Evolutionary conservation across 1,284 basidiomycete species (phyloP), one percentile per base, ranked within the genome.

Genomic region (Boletus semigastroideus): DNA sequence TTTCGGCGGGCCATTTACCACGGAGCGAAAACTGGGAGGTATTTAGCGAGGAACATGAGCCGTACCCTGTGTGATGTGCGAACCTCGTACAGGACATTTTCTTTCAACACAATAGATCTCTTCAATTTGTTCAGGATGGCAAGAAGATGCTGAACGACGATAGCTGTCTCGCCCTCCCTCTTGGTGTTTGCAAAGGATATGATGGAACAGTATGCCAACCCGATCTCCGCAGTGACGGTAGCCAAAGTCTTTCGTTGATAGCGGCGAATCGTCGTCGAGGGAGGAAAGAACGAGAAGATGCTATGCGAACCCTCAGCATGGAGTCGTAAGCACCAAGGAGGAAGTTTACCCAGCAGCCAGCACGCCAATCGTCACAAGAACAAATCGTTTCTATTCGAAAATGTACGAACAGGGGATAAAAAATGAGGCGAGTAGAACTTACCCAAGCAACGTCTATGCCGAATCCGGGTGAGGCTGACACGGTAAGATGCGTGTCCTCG

Each of bases 371-470:
- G 75, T 72, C 4, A 88, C 87, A 10, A 86, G 72, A 4, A 86
- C 71, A 49, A 87, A 86, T 5, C 86, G 80, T 54, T 74, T 73
- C 85, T 86, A 53, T 54, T 27, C 14, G 46, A 37, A 4, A 14
- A 22, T 3, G 31, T 37, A 8, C 38, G 51, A 11, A 45, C 34
- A 42, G 20, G 8, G 11, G 2, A 20, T 9, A 7, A 48, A 10
- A 2, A 37, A 20, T 9, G 16, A 4, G 27, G 38, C 38, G 3
- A 42, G 31, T 2, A 6, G 10, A 13, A 63, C 74, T 51, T 60
- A 84, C 85, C 86, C 86, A 90, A 34, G 84, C 82, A 28, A 90
- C 78, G 16, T 71, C 65, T 55, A 78, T 78, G 2, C 87, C 87
- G 47, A 72, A 77, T 37, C 83, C 84, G 12, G 78, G 77, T 25